Percentiles rank a stretch among this genome's conserved stretches.
Conservation (phyloP, 2,329 filamentous ascomycete species). For the Trichoderma sp. region DNA sequence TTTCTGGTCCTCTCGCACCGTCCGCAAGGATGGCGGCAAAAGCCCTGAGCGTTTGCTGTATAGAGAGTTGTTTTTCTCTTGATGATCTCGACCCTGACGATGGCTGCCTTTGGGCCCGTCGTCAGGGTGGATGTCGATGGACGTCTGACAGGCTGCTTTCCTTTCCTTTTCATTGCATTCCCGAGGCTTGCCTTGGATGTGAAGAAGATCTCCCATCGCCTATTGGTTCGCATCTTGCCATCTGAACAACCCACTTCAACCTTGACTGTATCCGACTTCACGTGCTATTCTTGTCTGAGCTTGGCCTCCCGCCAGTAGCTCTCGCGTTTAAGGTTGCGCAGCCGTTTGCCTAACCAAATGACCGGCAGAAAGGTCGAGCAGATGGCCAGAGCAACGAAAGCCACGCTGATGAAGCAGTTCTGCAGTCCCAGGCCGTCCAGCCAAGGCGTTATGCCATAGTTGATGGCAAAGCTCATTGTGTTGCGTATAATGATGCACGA, state of each 20-base stretch:
- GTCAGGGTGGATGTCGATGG: conserved; percentile 80
- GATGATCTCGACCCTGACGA: conserved; percentile 87
- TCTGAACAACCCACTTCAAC: no score
- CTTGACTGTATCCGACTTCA: no score
- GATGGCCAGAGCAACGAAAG: conserved; percentile 45
- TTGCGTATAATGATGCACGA: conserved; percentile 46
- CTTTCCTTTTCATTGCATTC: conserved; percentile 57
- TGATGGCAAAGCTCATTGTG: conserved; percentile 43
- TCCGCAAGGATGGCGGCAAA: conserved; percentile 63
- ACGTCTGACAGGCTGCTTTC: conserved; percentile 78
- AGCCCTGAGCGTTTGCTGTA: conserved; percentile 54
- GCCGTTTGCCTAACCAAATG: conserved; percentile 49
- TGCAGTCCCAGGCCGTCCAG: conserved; percentile 46
- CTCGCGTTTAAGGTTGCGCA: conserved; percentile 32
- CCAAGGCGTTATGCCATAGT: conserved; percentile 50
- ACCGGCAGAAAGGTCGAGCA: conserved; percentile 48
- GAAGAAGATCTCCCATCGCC: conserved; percentile 50
- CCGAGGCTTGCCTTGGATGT: conserved; percentile 49
- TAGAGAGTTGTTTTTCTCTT: conserved; percentile 69
- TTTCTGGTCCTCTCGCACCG: conserved; percentile 60
- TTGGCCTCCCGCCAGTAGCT: conserved; percentile 32
- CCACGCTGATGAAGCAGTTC: conserved; percentile 48
- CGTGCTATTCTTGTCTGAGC: neutral
- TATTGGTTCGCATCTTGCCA: no score
- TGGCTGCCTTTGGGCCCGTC: conserved; percentile 76